These are phyloP conservation scores for Trichoderma breve DNA, from an alignment of 2,329 filamentous ascomycete genomes.

Conservation along the genomic window DNA sequence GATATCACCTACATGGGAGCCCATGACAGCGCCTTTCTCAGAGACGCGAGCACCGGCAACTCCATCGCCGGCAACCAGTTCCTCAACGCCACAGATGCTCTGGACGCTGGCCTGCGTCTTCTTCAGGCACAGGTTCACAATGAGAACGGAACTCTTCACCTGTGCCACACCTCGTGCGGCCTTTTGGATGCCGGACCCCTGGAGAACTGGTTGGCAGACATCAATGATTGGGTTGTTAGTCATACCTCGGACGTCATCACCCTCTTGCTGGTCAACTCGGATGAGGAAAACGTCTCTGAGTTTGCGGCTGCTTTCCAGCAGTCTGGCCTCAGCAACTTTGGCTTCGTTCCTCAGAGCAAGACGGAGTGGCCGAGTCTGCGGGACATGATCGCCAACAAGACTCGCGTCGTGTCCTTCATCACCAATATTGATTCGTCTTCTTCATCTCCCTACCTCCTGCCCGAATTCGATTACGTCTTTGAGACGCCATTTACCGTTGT, in stretches of 20 bases:
- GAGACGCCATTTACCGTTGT: slow-evolving; percentile 70
- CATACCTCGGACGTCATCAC: slow-evolving; percentile 76
- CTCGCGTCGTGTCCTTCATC: slow-evolving; percentile 67
- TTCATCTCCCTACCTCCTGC: slow-evolving; percentile 56
- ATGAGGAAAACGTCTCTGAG: slow-evolving; percentile 52
- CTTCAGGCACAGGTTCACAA: slow-evolving; percentile 71
- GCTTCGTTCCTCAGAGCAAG: slow-evolving; percentile 53
- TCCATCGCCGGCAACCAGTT: slow-evolving; percentile 70
- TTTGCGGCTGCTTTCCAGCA: slow-evolving; percentile 55
- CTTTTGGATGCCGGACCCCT: slow-evolving; percentile 69
- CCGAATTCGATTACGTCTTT: slow-evolving; percentile 66
- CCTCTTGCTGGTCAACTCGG: slow-evolving; percentile 69
- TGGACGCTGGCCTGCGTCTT: slow-evolving; percentile 68
- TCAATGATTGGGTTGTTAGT: slow-evolving; percentile 66
- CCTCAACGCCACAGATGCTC: slow-evolving; percentile 68
- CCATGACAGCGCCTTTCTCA: slow-evolving; percentile 71
- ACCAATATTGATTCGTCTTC: slow-evolving; percentile 49
- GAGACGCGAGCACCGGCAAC: slow-evolving; percentile 60
- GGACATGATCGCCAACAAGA: slow-evolving; percentile 62
- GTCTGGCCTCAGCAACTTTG: slow-evolving; percentile 60
- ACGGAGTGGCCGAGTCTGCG: slow-evolving; percentile 70
- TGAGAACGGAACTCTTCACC: slow-evolving; percentile 54
- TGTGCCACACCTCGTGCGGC: slow-evolving; percentile 68
- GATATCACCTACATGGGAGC: slow-evolving; percentile 76
- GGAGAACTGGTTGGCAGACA: slow-evolving; percentile 59